Evolutionary conservation across 345 rosid genomes (phyloP).

Genomic region (Populus euphratica): DNA sequence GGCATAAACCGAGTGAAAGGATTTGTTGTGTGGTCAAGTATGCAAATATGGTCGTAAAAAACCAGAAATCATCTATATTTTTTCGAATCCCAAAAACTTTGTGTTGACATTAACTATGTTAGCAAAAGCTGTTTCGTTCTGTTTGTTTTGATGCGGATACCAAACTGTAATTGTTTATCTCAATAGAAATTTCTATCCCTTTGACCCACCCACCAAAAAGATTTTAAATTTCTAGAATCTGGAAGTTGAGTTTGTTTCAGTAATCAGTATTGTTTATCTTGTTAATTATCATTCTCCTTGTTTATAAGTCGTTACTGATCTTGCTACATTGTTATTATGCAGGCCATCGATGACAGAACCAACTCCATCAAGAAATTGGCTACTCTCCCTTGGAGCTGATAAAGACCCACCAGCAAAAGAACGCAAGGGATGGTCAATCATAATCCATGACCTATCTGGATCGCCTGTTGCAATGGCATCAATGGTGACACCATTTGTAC

Average conservation of each 20-base stretch:
- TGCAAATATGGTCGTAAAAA: background rate
- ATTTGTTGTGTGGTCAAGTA: background rate
- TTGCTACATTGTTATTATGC: constrained; percentile 13
- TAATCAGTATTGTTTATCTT: background rate
- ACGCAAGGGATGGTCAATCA: constrained; percentile 90
- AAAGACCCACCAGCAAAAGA: constrained; percentile 60
- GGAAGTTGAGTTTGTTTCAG: background rate
- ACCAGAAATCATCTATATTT: background rate
- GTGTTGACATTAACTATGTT: background rate
- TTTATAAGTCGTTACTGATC: background rate
- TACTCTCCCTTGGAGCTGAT: constrained; percentile 44
- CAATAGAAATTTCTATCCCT: background rate
- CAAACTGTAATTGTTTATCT: background rate
- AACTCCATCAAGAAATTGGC: constrained; percentile 43
- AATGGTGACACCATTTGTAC: constrained; percentile 96
- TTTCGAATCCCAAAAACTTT: background rate
- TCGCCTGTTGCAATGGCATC: constrained; percentile 97
- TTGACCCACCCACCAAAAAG: background rate
- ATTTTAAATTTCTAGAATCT: background rate
- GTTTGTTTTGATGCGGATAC: background rate
- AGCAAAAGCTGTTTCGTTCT: background rate
- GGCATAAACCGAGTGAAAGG: background rate
- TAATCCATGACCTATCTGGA: constrained; percentile 91
- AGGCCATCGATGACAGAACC: constrained; percentile 54
- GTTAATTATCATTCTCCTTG: background rate